Evolutionary conservation across 805 yeast genomes (phyloP), one percentile per base, ranked within the genome.

Genomic region (Candida insectorum): DNA sequence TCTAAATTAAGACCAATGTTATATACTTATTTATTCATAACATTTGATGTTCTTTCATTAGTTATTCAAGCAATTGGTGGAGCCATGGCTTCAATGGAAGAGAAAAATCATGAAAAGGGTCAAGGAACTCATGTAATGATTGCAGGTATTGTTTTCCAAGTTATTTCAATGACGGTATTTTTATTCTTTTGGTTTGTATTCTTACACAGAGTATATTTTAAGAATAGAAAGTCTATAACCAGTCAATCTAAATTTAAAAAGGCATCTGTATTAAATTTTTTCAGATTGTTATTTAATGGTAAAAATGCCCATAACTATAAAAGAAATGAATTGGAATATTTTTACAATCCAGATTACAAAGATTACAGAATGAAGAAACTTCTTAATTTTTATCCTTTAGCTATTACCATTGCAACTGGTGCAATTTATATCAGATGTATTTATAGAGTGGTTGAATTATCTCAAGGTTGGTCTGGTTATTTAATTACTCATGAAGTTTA

Each of bases 31-130:
- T 46, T 63, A 24, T 63, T 63, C 44, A 60, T 63, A 28, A 49
- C 54, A 3, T 42, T 52, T 28, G 70, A 63, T 36, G 54, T 63
- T 7, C 19, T 58, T 5, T 54, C 65, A 4, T 49, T 63, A 17
- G 30, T 60, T 8, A 45, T 63, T 22, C 70, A 63, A 40, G 67
- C 62, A 6, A 44, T 43, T n/a, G 68, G 65, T n/a, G 70, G 70
- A 6, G 69, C 56, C 12, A 53, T 53, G 34, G 54, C 62, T 9
- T 40, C 60, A 5, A 32, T 34, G 19, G 57, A 58, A 1, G 41
- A 54, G 6, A 26, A 40, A 14, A 27, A 44, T 11, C 44, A 45
- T 21, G 32, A 44, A 24, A 45, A 49, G 33, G 31, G 57, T 2
- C 16, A 26, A 0, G 70, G 69, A 12, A 54, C 57, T 7, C 30